Conservation (phyloP, 2,329 filamentous ascomycete species). For the Colletotrichum camelliae region DNA sequence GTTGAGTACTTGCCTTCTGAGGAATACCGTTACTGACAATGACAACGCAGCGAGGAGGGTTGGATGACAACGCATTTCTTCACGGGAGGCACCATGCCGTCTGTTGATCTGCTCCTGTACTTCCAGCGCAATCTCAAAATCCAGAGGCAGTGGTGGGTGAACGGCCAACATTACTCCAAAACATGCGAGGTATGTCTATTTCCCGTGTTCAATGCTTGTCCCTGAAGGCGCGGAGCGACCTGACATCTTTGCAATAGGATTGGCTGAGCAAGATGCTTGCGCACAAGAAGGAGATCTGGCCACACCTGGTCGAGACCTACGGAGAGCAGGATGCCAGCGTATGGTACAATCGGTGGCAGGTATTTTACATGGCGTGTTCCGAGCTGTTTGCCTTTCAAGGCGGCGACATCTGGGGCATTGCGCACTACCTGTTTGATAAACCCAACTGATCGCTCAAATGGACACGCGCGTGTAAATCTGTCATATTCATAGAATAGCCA, state of each 20-base stretch:
- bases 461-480: not conserved
- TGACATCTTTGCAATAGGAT: constrained; percentile 41
- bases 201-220: not conserved
- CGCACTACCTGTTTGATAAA: constrained; percentile 72
- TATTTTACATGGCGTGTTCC: constrained; percentile 75
- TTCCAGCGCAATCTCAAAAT: constrained; percentile 69
- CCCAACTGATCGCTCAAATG: constrained; percentile 18
- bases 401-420: constrained; percentile 72
- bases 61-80: constrained; percentile 81
- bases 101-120: constrained; percentile 68
- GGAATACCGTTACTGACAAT: not conserved
- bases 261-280: constrained; percentile 67
- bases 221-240: not conserved
- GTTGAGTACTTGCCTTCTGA: not conserved
- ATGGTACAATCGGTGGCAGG: constrained; percentile 75
- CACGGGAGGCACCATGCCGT: constrained; percentile 75
- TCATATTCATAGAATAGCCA: not conserved
- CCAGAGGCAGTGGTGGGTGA: constrained; percentile 74
- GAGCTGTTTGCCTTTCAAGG: constrained; percentile 71
- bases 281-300: constrained; percentile 67
- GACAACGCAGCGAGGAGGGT: constrained; percentile 55
- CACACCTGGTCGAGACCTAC: constrained; percentile 68
- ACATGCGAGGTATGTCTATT: constrained; percentile 64
- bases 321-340: constrained; percentile 62
- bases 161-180: constrained; percentile 70